These are phyloP conservation scores for Dictyostelium firmibasis DNA, from an alignment of 78 protist genomes.

Conservation along the genomic window DNA sequence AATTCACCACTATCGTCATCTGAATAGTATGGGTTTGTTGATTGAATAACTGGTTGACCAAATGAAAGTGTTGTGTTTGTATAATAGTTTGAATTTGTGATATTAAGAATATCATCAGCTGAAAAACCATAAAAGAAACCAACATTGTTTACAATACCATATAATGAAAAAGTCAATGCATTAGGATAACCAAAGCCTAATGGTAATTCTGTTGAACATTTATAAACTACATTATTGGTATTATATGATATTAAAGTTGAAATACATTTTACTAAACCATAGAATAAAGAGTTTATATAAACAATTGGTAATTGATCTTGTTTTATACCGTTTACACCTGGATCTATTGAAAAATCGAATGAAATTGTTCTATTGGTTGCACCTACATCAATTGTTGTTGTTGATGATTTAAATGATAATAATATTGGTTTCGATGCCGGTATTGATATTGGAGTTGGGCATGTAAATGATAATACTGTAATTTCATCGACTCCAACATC, in stretches of 20 bases:
- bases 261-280: background rate
- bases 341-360: background rate
- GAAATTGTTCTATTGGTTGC: background rate
- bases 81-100: background rate
- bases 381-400: background rate
- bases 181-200: background rate
- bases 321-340: background rate
- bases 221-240: background rate
- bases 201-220: background rate
- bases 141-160: background rate
- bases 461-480: background rate
- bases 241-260: background rate
- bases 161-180: background rate
- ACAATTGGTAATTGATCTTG: background rate
- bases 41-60: background rate
- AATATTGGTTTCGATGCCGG: background rate
- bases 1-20: background rate
- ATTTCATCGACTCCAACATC: background rate
- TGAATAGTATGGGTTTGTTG: background rate
- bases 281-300: background rate
- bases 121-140: background rate
- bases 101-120: background rate
- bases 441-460: background rate
- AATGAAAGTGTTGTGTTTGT: background rate
- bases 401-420: background rate